These are phyloP conservation scores for Diplodia sapinea DNA, from an alignment of 2,329 filamentous ascomycete species.

Conservation along the genomic window DNA sequence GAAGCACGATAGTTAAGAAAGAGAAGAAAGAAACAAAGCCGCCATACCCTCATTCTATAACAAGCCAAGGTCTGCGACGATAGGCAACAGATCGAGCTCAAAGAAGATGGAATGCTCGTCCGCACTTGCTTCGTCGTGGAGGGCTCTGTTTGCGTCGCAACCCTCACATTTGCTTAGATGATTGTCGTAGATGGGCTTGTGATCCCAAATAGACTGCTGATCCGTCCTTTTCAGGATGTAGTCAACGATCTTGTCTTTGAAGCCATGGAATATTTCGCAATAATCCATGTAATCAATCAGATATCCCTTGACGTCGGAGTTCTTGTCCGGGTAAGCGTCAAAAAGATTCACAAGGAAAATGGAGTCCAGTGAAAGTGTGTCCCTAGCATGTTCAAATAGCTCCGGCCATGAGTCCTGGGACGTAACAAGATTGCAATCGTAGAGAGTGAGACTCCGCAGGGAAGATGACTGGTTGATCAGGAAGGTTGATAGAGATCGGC, in stretches of 20 bases:
- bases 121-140: slow-evolving; percentile 4
- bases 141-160: slow-evolving; percentile 10
- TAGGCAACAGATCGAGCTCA: slow-evolving; percentile 6
- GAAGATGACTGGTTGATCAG: slow-evolving; percentile 10
- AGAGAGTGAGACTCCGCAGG: slow-evolving; percentile 4
- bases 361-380: neutral
- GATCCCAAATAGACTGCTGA: slow-evolving; percentile 5
- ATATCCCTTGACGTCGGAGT: slow-evolving; percentile 14
- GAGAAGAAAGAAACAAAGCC: neutral
- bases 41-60: neutral
- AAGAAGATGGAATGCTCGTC: slow-evolving; percentile 1
- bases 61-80: slow-evolving; percentile 12
- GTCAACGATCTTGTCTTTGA: slow-evolving; percentile 1
- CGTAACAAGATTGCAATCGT: slow-evolving; percentile 13
- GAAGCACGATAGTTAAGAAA: neutral
- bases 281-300: slow-evolving; percentile 9
- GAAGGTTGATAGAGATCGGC: slow-evolving; percentile 3
- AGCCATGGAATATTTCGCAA: slow-evolving; percentile 12
- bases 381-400: neutral
- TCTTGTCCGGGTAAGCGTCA: slow-evolving; percentile 15
- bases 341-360: slow-evolving; percentile 8
- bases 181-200: slow-evolving; percentile 7
- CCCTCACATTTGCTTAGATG: slow-evolving; percentile 5
- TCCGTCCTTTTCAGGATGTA: slow-evolving; percentile 7
- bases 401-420: slow-evolving; percentile 18